Base-by-base conservation (phyloP, 2,329 filamentous ascomycete species). In the Nemania abortiva region DNA sequence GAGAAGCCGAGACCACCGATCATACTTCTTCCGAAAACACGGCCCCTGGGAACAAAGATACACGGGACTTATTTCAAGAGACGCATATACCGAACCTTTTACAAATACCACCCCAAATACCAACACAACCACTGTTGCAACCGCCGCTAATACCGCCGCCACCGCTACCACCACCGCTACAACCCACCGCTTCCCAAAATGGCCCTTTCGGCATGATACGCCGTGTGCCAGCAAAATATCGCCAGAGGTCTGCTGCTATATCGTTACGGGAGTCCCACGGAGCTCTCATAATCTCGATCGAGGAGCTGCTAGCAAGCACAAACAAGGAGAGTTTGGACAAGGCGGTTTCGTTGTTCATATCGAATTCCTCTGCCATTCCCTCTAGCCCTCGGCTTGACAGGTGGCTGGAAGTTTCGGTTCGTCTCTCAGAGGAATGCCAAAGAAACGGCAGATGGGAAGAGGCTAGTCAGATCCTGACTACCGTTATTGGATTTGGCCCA, bases 341-440 rank as follows among this genome's bases (percentile, higher is more conserved):
- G 65, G 74, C 75, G 54, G 63, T 76, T n/a, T 56, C 60, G 10
- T 63, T 65, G 27, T 76, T 78, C 63, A 47, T 72, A 5, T 59
- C 66, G 7, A 65, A 45, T 34, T 69, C 34, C 45, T 27, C 59
- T 3, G 56, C 49, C 24, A 63, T 60, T 20, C 57, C 66, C 10
- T 72, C 66, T 7, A 37, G 68, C 24, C 42, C 56, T 9, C 64
- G 67, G 6, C 63, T 69, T 42, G 65, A 73, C 6, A 68, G 53
- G 6, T 78, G 77, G 77, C 62, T 75, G n/a, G 55, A 65, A 3
- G 27, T 79, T 15, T 77, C 78, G 47, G 74, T 75, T 20, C 70
- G 65, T 24, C 76, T 84, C 6, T 81, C 77, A 53, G 74, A 68
- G 20, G 73, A 76, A 37, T 83, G 77, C 62, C 81, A 79, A 66